Evolutionary conservation across 169 alveolate species (phyloP).

Genomic region (Plasmodium inui): DNA sequence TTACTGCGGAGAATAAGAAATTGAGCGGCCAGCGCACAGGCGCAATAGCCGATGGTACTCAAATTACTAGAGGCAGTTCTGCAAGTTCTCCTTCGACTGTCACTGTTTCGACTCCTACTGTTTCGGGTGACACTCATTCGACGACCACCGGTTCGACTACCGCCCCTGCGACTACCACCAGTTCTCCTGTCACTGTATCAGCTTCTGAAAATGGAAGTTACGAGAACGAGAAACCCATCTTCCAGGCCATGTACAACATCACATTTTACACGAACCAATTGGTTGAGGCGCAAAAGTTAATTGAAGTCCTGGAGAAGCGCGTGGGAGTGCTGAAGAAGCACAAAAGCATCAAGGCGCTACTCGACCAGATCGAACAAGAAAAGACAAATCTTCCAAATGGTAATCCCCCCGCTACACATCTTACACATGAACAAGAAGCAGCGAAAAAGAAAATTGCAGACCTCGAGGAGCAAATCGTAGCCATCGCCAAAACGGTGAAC

Average conservation of each 20-base stretch:
- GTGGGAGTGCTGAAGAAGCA: constrained; percentile 11
- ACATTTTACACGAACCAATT: constrained; percentile 45
- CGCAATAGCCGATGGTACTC: no score
- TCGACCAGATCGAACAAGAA: not conserved
- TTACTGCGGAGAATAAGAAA: not conserved
- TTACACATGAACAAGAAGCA: not conserved
- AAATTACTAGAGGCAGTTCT: no score
- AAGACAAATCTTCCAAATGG: not conserved
- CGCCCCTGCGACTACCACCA: no score
- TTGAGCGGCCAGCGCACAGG: not conserved
- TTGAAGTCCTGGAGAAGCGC: constrained; percentile 18
- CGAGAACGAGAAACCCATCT: not conserved
- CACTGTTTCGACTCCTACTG: no score
- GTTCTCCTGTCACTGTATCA: not conserved
- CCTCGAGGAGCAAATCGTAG: not conserved
- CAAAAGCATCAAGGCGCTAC: constrained; percentile 5
- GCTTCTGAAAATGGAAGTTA: not conserved
- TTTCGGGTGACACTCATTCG: no score
- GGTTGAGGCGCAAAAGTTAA: constrained; percentile 26
- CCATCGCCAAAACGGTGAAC: constrained; percentile 39
- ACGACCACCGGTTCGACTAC: no score
- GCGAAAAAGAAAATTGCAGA: not conserved
- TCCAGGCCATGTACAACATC: constrained; percentile 19
- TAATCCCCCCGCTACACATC: not conserved
- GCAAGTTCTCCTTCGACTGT: not conserved